phyloP scores from a whole-genome alignment of 371 early-diverging fungal genomes.

The Rhizomucor pusillus region DNA sequence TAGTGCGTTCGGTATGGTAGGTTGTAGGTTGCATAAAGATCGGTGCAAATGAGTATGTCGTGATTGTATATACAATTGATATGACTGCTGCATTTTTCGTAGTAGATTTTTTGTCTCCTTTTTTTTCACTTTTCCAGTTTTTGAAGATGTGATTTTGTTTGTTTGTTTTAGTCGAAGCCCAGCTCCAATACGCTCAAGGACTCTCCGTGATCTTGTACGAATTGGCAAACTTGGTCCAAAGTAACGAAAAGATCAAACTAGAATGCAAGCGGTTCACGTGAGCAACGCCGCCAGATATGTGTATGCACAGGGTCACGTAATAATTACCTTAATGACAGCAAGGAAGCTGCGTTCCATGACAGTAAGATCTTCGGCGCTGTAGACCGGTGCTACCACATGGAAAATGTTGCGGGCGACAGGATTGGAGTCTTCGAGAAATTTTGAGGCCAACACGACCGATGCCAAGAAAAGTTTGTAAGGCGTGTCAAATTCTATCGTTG shows the following conservation, averaged over 20 bases:
- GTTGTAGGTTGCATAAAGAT: too few relatives aligned
- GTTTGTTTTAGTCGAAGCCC: too few relatives aligned
- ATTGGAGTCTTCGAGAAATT: slow-evolving; percentile 61
- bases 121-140: too few relatives aligned
- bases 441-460: slow-evolving; percentile 69
- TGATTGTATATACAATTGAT: too few relatives aligned
- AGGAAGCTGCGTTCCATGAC: slow-evolving; percentile 51
- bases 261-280: slow-evolving; percentile 1
- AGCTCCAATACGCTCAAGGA: slow-evolving; percentile 14
- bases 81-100: too few relatives aligned
- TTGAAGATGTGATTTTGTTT: too few relatives aligned
- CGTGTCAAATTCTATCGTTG: slow-evolving; percentile 58
- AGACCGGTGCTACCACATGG: slow-evolving; percentile 41
- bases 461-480: slow-evolving; percentile 74
- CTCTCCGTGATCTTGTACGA: slow-evolving; percentile 20
- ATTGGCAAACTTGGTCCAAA: slow-evolving; percentile 13
- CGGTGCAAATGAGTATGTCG: too few relatives aligned
- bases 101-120: too few relatives aligned
- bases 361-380: slow-evolving; percentile 57
- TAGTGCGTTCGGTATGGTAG: too few relatives aligned
- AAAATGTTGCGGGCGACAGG: slow-evolving; percentile 30
- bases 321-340: slow-evolving; percentile 20
- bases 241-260: slow-evolving; percentile 20
- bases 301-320: background rate
- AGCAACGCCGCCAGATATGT: too few relatives aligned